These are phyloP conservation scores for Xylaria sp. DNA, from an alignment of 2,329 filamentous ascomycete genomes.

Conservation along the genomic window DNA sequence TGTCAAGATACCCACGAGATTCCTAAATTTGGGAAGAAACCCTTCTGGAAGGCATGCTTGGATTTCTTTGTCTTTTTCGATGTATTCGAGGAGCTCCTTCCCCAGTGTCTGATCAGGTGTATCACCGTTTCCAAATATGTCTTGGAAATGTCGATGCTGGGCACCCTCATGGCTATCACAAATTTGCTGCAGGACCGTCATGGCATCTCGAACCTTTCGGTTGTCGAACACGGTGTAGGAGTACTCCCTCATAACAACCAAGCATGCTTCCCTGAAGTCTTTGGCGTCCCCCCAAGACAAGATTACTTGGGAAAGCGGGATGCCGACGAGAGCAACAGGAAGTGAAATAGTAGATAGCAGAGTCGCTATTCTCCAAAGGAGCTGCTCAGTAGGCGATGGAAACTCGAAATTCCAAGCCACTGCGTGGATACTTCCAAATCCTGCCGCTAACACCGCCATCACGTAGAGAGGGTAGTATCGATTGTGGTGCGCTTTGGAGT, in stretches of 20 bases:
- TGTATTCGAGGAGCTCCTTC: background rate
- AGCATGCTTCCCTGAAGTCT: background rate
- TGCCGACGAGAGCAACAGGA: background rate
- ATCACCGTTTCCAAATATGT: background rate
- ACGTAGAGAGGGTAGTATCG: slow-evolving; percentile 5
- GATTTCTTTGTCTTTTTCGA: background rate
- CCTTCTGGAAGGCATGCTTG: background rate
- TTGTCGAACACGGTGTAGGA: slow-evolving; percentile 12
- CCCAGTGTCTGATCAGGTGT: background rate
- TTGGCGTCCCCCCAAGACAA: background rate
- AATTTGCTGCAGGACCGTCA: background rate
- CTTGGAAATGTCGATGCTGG: background rate
- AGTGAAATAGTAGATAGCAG: slow-evolving; percentile 3
- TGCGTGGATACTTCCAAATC: slow-evolving; percentile 8
- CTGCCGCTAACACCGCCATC: background rate
- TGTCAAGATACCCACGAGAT: background rate
- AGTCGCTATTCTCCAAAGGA: slow-evolving; percentile 10
- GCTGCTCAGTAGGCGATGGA: slow-evolving; percentile 3
- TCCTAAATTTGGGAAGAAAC: background rate
- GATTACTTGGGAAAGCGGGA: background rate
- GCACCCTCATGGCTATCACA: background rate
- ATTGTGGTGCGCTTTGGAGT: background rate
- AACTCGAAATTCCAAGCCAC: slow-evolving; percentile 14
- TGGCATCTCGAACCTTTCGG: background rate
- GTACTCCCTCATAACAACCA: slow-evolving; percentile 9